These are phyloP conservation scores for Bifiguratus adelaidae DNA, from an alignment of 192 early-diverging fungal genomes.

Conservation along the genomic window DNA sequence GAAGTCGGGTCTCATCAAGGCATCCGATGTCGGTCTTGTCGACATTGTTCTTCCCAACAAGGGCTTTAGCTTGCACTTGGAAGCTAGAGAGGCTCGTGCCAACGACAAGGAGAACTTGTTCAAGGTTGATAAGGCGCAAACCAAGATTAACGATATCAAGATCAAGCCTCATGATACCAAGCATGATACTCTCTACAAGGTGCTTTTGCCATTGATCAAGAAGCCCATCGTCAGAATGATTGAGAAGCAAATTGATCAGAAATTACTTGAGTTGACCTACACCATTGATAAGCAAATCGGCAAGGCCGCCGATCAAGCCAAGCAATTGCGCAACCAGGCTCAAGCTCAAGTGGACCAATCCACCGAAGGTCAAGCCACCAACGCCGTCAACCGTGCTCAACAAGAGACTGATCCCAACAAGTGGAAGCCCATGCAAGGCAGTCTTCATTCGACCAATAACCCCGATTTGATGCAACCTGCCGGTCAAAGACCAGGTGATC, in stretches of 20 bases:
- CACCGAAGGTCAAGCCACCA: too few relatives aligned
- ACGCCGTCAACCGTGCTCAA: too few relatives aligned
- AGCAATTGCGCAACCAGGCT: neutral
- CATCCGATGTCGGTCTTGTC: slow-evolving; percentile 34
- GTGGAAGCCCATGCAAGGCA: too few relatives aligned
- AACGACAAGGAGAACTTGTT: slow-evolving; percentile 9
- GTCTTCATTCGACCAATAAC: too few relatives aligned
- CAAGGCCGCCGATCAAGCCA: neutral
- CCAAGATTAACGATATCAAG: slow-evolving; percentile 24
- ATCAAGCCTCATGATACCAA: slow-evolving; percentile 26
- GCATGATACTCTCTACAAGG: slow-evolving; percentile 30
- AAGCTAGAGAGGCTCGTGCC: neutral
- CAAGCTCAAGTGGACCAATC: neutral
- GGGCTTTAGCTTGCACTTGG: slow-evolving; percentile 12
- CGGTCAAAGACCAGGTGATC: too few relatives aligned
- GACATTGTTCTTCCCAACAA: slow-evolving; percentile 31
- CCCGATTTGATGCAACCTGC: too few relatives aligned
- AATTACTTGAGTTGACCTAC: slow-evolving; percentile 1
- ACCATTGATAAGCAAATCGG: slow-evolving; percentile 3
- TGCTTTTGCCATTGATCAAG: slow-evolving; percentile 18
- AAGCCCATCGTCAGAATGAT: slow-evolving; percentile 5
- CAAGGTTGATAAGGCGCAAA: slow-evolving; percentile 15
- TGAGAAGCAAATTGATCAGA: slow-evolving; percentile 10
- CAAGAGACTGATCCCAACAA: too few relatives aligned
- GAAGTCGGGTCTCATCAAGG: slow-evolving; percentile 36